A percentile compares a stretch with the other conserved stretches of the same genome.
Conservation (phyloP, 2,329 filamentous ascomycete genomes). For the Colletotrichum acutatum region DNA sequence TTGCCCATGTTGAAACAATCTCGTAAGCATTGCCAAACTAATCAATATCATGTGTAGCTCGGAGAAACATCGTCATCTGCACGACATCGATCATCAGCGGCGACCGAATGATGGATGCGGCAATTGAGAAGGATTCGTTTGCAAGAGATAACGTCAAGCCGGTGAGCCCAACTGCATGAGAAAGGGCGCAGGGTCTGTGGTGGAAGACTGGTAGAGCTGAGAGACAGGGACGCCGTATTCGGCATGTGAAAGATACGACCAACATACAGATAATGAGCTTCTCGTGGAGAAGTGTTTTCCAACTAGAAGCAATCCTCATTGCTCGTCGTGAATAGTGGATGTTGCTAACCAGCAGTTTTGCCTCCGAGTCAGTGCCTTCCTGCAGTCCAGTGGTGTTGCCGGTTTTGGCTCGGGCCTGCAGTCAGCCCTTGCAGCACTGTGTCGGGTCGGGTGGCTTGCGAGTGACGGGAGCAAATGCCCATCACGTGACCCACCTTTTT, state of each 20-base stretch:
- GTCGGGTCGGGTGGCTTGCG: not conserved
- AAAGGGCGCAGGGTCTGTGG: not conserved
- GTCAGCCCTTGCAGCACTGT: not conserved
- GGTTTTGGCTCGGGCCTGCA: conserved; percentile 5
- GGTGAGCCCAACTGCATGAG: conserved; percentile 36
- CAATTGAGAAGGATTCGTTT: conserved; percentile 78
- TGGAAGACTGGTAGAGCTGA: not conserved
- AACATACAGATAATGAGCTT: conserved; percentile 11
- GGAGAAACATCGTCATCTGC: conserved; percentile 88
- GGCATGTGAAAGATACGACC: not conserved
- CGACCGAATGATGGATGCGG: conserved; percentile 87
- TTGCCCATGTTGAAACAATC: not conserved
- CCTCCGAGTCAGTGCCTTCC: conserved; percentile 1
- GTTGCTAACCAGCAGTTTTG: not conserved
- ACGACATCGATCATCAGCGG: conserved; percentile 93
- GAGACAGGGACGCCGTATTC: not conserved
- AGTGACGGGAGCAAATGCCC: not conserved
- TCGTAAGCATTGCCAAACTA: not conserved
- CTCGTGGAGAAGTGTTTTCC: not conserved
- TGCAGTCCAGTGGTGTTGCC: not conserved
- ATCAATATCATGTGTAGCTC: conserved; percentile 56
- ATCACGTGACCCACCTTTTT: conserved; percentile 20
- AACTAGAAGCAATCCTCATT: not conserved
- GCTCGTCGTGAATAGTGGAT: not conserved
- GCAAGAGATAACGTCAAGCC: conserved; percentile 50